Base-by-base conservation (phyloP, 2,329 filamentous ascomycete species). In the Aspergillus tubingensis region DNA sequence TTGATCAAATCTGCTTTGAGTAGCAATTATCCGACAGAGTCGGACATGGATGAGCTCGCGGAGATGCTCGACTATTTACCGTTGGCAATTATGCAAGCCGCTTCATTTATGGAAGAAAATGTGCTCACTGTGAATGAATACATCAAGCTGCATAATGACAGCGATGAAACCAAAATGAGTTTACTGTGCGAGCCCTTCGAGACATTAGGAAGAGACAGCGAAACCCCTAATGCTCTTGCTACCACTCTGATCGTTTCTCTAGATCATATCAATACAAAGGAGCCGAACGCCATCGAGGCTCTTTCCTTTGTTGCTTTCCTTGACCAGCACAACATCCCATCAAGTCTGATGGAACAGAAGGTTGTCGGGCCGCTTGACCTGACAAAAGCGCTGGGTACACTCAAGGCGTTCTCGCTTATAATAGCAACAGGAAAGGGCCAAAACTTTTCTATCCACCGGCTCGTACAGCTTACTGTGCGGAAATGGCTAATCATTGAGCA, bases 391-490 rank as follows among this genome's bases (percentile, higher is more conserved):
- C 51, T 64, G 3, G 62, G 62, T 4, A 47, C 51, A 2, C 23
- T 64, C n/a, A 64, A 64, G 49, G 57, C 59, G 1, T 64, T 64
- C 21, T 64, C 62, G 11, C 56, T 64, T 2, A 47, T 64, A 19
- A 49, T 48, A 11, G 15, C 57, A 17, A 62, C 47, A 2, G 54
- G 59, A 10, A 25, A n/a, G 3, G 56, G 53, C 4, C 54, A 51
- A 15, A 55, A 54, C 13, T 62, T 63, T 11, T 61, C 62, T 5
- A 43, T 63, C 11, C 62, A 63, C 32, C 53, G 62, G 10, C 23
- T 63, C 7, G 62, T 63, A 5, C 62, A 64, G 8, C 23, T 64
- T 15, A 57, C 59, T 5, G 13, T 64, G 50, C 57, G 62, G 5
- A 64, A 64, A 30, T 64, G 62, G 62, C 11, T 64, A 10, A 58